Percentiles rank a stretch among this genome's conserved stretches.
phyloP scores from a whole-genome alignment of 164 flowering plant species.

The Santalum album region DNA sequence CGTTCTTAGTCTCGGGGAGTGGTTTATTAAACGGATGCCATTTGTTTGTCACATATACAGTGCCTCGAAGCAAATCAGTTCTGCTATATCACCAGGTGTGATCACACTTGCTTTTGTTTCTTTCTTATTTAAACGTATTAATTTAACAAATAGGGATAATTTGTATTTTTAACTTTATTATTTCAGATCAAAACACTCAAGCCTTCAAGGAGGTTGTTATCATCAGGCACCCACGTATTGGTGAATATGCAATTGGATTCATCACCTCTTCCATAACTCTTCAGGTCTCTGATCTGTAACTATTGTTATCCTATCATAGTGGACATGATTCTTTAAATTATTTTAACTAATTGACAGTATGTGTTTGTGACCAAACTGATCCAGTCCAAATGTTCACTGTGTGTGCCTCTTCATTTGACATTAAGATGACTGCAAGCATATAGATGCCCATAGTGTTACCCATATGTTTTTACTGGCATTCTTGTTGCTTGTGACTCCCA shows the following conservation, averaged over 20 bases:
- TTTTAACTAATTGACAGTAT: too few species aligned
- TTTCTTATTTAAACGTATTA: too few species aligned
- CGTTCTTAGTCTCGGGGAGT: constrained; percentile 63
- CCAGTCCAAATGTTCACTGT: too few species aligned
- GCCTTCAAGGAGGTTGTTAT: constrained; percentile 94
- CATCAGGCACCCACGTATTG: constrained; percentile 86
- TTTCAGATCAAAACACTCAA: constrained; percentile 75
- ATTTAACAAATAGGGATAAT: background rate
- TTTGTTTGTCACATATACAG: constrained; percentile 71
- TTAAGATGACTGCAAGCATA: background rate
- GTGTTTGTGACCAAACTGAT: too few species aligned
- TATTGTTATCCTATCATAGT: background rate
- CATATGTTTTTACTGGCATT: too few species aligned
- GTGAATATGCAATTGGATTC: constrained; percentile 94
- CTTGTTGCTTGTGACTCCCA: too few species aligned
- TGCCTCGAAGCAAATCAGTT: constrained; percentile 78
- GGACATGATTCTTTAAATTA: background rate
- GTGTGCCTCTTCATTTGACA: too few species aligned
- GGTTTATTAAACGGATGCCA: constrained; percentile 83
- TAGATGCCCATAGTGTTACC: background rate
- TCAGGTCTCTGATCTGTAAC: constrained; percentile 46
- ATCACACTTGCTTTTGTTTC: background rate
- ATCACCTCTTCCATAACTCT: constrained; percentile 69
- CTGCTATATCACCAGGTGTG: constrained; percentile 74
- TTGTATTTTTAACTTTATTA: background rate